These are phyloP conservation scores for Chaetomiaceae sp. DNA, from an alignment of 2,329 filamentous ascomycete species.

Conservation along the genomic window DNA sequence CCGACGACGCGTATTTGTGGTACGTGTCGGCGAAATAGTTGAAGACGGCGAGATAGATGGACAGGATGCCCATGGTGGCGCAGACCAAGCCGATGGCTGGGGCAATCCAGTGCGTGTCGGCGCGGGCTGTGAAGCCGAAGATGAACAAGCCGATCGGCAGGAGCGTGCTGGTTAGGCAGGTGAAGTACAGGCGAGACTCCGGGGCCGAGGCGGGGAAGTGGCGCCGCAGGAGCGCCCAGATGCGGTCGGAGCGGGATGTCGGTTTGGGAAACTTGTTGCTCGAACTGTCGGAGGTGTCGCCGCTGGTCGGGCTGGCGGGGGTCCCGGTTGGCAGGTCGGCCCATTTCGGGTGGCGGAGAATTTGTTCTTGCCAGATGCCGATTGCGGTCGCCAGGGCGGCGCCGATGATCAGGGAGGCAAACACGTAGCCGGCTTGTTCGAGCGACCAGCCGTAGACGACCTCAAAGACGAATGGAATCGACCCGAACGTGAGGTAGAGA, in stretches of 20 bases:
- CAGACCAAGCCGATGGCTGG: slow-evolving; percentile 65
- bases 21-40: slow-evolving; percentile 91
- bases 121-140: slow-evolving; percentile 65
- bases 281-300: slow-evolving; percentile 23
- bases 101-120: slow-evolving; percentile 62
- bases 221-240: slow-evolving; percentile 42
- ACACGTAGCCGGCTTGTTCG: slow-evolving; percentile 64
- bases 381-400: slow-evolving; percentile 59
- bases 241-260: slow-evolving; percentile 23
- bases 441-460: slow-evolving; percentile 61
- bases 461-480: slow-evolving; percentile 71
- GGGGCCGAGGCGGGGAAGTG: slow-evolving; percentile 50
- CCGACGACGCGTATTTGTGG: slow-evolving; percentile 75
- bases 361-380: slow-evolving; percentile 65
- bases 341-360: slow-evolving; percentile 46
- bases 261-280: slow-evolving; percentile 1
- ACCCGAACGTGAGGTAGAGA: slow-evolving; percentile 76
- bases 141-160: slow-evolving; percentile 76
- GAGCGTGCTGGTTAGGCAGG: slow-evolving; percentile 67
- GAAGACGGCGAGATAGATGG: slow-evolving; percentile 81
- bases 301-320: not conserved
- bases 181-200: slow-evolving; percentile 76
- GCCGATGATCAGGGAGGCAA: slow-evolving; percentile 65
- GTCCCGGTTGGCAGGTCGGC: not conserved
- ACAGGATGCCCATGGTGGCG: slow-evolving; percentile 80